Percentiles rank a stretch among this genome's conserved stretches.
Conservation (phyloP, 495 filamentous ascomycete species). For the Penicillium coprophilum region DNA sequence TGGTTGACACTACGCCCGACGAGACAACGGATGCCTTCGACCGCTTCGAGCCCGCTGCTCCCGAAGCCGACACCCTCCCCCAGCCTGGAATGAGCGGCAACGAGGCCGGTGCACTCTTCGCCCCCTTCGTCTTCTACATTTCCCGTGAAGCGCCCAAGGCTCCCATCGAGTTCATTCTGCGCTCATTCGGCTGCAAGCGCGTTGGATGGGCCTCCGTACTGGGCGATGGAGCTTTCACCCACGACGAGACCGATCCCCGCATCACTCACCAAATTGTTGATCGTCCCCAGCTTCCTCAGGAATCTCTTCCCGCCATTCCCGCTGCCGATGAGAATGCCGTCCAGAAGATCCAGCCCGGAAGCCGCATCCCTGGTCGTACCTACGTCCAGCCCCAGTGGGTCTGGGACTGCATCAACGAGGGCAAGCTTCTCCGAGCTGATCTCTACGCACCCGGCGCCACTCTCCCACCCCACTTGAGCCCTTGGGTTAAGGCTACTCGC, state of each 20-base stretch:
- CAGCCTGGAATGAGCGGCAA: constrained; percentile 68
- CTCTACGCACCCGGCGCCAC: constrained; percentile 86
- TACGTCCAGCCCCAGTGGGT: constrained; percentile 98
- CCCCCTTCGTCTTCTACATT: constrained; percentile 84
- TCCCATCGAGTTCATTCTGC: constrained; percentile 89
- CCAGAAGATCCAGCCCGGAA: constrained; percentile 48
- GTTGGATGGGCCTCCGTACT: constrained; percentile 90
- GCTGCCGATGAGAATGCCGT: constrained; percentile 51
- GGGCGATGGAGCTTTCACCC: constrained; percentile 88
- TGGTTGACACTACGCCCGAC: constrained; percentile 36
- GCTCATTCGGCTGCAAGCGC: constrained; percentile 92
- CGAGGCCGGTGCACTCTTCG: constrained; percentile 66
- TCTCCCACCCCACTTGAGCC: constrained; percentile 90
- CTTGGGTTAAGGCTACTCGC: constrained; percentile 84
- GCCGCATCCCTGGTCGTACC: constrained; percentile 79
- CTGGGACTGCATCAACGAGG: constrained; percentile 93
- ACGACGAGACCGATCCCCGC: constrained; percentile 76
- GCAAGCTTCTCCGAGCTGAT: constrained; percentile 80
- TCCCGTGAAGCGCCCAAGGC: constrained; percentile 91
- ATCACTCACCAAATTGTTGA: constrained; percentile 98
- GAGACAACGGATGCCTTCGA: constrained; percentile 72
- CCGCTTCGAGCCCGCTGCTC: constrained; percentile 76
- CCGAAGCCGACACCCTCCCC: constrained; percentile 78
- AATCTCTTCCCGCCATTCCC: constrained; percentile 56
- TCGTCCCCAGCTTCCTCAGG: constrained; percentile 69